Conservation (phyloP, 2,329 filamentous ascomycete genomes). For the Colletotrichum kahawae region DNA sequence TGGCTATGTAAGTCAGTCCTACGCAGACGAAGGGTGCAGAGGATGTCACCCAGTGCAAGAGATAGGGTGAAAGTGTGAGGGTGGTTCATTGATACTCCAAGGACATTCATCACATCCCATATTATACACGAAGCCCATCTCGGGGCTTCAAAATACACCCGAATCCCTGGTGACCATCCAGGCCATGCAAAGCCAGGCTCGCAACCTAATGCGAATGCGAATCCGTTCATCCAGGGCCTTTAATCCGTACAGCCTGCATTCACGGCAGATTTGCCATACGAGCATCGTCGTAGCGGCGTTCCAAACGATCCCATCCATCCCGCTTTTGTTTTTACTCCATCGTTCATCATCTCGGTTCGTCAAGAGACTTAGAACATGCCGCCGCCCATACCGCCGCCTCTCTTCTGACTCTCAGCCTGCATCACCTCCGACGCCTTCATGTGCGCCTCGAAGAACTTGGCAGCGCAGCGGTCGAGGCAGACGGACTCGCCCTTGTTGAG, state of each 20-base stretch:
- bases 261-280: not conserved
- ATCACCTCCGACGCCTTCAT: conserved; percentile 97
- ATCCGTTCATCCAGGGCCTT: not conserved
- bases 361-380: conserved; percentile 45
- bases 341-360: not conserved
- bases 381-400: conserved; percentile 60
- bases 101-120: not conserved
- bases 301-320: not conserved
- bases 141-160: conserved; percentile 9
- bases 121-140: conserved; percentile 9
- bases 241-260: not conserved
- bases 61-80: not conserved
- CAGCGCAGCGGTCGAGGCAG: conserved; percentile 95
- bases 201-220: not conserved
- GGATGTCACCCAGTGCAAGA: not conserved
- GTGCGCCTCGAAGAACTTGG: conserved; percentile 99
- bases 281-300: not conserved
- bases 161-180: not conserved
- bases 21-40: not conserved
- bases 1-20: not conserved
- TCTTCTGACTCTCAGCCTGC: conserved; percentile 81
- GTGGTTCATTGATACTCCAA: not conserved
- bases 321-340: not conserved
- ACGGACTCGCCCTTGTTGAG: conserved; percentile 99
- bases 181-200: not conserved